Percentiles rank a stretch among this genome's conserved stretches.
Evolutionary conservation across 176 grass and related monocot genomes (phyloP).

Genomic region (Cenchrus americanus): DNA sequence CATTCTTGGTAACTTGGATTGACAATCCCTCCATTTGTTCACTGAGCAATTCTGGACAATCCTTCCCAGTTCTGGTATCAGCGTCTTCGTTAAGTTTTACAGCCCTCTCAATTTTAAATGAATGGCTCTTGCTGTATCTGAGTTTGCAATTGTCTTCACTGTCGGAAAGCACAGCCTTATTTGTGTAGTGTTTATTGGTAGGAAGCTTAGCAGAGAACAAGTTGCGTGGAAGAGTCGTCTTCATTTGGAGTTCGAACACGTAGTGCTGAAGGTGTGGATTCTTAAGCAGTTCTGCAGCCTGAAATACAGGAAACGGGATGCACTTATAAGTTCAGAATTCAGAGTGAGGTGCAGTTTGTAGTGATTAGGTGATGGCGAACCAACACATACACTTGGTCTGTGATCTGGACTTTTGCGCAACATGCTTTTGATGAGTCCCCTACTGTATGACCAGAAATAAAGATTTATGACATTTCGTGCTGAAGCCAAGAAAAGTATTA

Average conservation of each 20-base stretch:
- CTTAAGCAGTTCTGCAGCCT: conserved; percentile 85
- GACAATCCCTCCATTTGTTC: conserved; percentile 50
- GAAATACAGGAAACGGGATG: conserved; percentile 18
- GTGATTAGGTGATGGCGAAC: neutral
- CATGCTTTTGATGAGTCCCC: conserved; percentile 96
- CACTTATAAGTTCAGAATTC: conserved; percentile 8
- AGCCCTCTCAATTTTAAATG: conserved; percentile 61
- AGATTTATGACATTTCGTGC: conserved; percentile 20
- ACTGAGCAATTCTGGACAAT: conserved; percentile 48
- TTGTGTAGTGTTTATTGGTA: conserved; percentile 30
- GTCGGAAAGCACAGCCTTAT: conserved; percentile 52
- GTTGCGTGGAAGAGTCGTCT: conserved; percentile 47
- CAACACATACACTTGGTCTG: conserved; percentile 83
- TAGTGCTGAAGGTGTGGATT: conserved; percentile 81
- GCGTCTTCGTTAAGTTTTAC: conserved; percentile 48
- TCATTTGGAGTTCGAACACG: conserved; percentile 65
- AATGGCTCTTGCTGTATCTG: conserved; percentile 64
- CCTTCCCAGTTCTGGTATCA: conserved; percentile 48
- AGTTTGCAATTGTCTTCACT: conserved; percentile 48
- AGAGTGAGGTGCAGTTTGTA: neutral
- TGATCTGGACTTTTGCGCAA: conserved; percentile 84
- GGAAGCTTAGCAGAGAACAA: conserved; percentile 38
- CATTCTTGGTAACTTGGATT: conserved; percentile 50
- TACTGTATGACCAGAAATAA: conserved; percentile 55
- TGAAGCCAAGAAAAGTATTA: neutral